These are phyloP conservation scores for Cornus florida DNA, from an alignment of 148 eudicot species.

Conservation along the genomic window DNA sequence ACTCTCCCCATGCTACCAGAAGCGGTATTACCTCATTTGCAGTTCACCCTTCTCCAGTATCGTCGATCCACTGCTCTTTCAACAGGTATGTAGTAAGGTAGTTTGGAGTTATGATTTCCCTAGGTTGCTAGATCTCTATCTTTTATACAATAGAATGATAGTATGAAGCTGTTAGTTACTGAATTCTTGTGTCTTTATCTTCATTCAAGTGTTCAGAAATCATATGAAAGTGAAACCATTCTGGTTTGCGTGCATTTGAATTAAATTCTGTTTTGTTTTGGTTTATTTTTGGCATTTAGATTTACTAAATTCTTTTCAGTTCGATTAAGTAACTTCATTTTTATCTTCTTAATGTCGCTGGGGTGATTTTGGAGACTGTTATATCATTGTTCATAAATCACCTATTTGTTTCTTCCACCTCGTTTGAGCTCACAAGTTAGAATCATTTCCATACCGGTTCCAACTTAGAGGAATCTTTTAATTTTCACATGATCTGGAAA, in stretches of 20 bases:
- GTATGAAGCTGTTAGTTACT: neutral
- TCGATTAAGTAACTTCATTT: too few species aligned
- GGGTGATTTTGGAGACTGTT: neutral
- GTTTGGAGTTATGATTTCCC: neutral
- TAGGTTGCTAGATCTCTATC: neutral
- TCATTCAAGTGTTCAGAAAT: neutral
- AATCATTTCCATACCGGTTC: neutral
- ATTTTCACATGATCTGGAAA: neutral
- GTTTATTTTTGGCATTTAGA: neutral
- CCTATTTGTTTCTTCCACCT: neutral
- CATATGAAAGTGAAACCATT: neutral
- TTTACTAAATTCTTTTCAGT: neutral
- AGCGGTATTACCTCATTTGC: slow-evolving; percentile 28
- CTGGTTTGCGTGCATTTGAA: neutral
- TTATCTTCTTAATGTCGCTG: neutral
- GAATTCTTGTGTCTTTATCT: neutral
- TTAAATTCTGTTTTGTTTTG: neutral
- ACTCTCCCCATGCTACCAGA: slow-evolving; percentile 25
- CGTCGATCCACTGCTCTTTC: slow-evolving; percentile 49
- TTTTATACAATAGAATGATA: neutral
- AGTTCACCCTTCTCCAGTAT: slow-evolving; percentile 37
- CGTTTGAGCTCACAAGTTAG: neutral
- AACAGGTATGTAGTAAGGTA: slow-evolving; percentile 42
- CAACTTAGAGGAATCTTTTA: neutral
- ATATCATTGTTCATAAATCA: neutral